Evolutionary conservation across 345 rosid species (phyloP), one percentile per base, ranked within the genome.

Genomic region (Microcos paniculata): DNA sequence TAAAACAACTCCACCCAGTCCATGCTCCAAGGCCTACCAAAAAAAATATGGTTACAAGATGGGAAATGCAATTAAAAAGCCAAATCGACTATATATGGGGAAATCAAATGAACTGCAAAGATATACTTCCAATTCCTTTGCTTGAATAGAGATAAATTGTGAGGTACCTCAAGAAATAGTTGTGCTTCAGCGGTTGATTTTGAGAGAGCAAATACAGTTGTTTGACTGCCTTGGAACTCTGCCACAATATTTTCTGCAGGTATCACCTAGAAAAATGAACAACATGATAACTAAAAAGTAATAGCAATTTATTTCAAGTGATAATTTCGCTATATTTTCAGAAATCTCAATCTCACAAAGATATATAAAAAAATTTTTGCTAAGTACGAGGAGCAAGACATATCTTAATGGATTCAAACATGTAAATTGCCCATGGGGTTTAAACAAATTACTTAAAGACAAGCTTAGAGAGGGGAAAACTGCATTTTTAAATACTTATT

Each of bases 181-280:
- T 83, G 87, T 40, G 97, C 98, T 77, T 92, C 91, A 0, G 87
- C 83, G 33, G 87, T 82, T 68, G 82, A 85, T 73, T 74, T 90
- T 35, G 95, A 90, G 78, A 94, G 55, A 23, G 97, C 90, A 78
- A 94, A 86, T 78, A 92, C 95, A 0, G 88, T 90, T 67, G 85
- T 92, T 76, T 24, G 79, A 79, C 95, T 90, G 76, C 92, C 94
- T 84, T 91, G 97, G 52, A 91, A 91, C 73, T 88, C 82, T 52
- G 97, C 97, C 76, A 92, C 92, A 31, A 94, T 83, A 81, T 94
- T 91, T 81, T 92, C 97, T 9, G 98, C 98, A 3, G 94, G 92
- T 79, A 94, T 91, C 49, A 91, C 84, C 98, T 94, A 62, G 57
- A 21, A 80, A 81, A 61, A 38, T 73, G 51, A 82, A 69, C 42